A percentile compares a stretch with the other conserved stretches of the same genome.
Conservation (phyloP, 169 alveolate genomes). For the Plasmodium ovale region DNA sequence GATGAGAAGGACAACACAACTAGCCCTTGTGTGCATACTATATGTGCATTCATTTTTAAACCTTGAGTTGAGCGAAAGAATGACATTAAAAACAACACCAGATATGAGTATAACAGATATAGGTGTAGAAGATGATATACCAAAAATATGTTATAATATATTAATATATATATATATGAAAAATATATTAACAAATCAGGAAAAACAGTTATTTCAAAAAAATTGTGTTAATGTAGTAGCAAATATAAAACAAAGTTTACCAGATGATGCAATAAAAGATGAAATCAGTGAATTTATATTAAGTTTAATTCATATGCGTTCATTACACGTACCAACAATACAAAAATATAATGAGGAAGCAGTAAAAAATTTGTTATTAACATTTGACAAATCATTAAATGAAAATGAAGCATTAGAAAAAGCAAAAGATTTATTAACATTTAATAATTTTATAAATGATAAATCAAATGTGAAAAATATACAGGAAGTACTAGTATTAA, state of each 20-base stretch:
- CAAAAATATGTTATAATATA: slow-evolving; percentile 10
- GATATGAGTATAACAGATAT: slow-evolving; percentile 2
- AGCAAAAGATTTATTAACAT: slow-evolving; percentile 6
- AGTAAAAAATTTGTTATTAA: neutral
- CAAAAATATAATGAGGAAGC: neutral
- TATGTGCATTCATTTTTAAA: neutral
- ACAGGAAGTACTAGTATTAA: slow-evolving; percentile 26
- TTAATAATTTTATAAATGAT: slow-evolving; percentile 12
- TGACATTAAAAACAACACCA: neutral
- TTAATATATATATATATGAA: neutral
- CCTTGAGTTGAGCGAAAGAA: neutral
- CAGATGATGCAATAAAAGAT: neutral
- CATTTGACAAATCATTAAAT: slow-evolving; percentile 2
- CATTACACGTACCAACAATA: neutral
- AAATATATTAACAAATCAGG: neutral
- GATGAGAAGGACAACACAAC: too few relatives aligned
- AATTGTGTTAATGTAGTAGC: neutral
- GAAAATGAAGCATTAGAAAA: neutral
- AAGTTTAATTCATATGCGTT: slow-evolving; percentile 18
- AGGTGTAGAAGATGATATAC: neutral
- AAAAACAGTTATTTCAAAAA: neutral
- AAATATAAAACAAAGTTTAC: neutral
- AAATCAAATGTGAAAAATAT: neutral
- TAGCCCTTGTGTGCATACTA: neutral
- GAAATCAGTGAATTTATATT: slow-evolving; percentile 25